Evolutionary conservation across 169 alveolate genomes (phyloP), one percentile per base, ranked within the genome.

Genomic region (Neospora caninum): DNA sequence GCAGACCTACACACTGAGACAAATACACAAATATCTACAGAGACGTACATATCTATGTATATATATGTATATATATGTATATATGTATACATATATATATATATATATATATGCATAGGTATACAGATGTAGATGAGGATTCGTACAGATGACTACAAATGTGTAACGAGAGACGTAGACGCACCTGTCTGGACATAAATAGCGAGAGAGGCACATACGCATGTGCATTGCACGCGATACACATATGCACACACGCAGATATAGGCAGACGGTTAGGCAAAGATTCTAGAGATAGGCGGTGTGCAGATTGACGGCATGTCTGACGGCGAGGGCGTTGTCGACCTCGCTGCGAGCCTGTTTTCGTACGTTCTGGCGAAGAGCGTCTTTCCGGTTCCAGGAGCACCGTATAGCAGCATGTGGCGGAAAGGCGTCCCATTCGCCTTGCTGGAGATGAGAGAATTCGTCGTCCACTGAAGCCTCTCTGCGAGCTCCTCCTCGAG

Each of bases 301-400:
- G n/a, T n/a, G n/a, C n/a, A n/a, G n/a, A n/a, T n/a, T n/a, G n/a
- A n/a, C n/a, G n/a, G n/a, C n/a, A n/a, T n/a, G n/a, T n/a, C n/a
- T n/a, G n/a, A n/a, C n/a, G n/a, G n/a, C n/a, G n/a, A n/a, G 16
- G 70, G 25, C 16, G 70, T 18, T 16, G 70, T 18, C 16, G 25
- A 16, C 25, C 16, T 18, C 16, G 70, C 16, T 58, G 25, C 25
- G 25, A 18, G 70, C 25, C 31, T 58, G 18, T 53, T 18, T 25
- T 10, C 93, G 7, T 92, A 96, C 84, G 98, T 97, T 94, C 98
- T 97, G 0, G 99, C 99, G 94, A 98, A 98, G 58, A 98, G 93
- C 0, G 99, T 98, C 96, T 99, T 98, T 45, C 99, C 99, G 29
- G 99, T 99, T 34, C 99, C 99, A 54, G 99, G 99, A 6, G 99